These are phyloP conservation scores for Ascoidea tarda DNA, from an alignment of 805 yeast species.

Conservation along the genomic window DNA sequence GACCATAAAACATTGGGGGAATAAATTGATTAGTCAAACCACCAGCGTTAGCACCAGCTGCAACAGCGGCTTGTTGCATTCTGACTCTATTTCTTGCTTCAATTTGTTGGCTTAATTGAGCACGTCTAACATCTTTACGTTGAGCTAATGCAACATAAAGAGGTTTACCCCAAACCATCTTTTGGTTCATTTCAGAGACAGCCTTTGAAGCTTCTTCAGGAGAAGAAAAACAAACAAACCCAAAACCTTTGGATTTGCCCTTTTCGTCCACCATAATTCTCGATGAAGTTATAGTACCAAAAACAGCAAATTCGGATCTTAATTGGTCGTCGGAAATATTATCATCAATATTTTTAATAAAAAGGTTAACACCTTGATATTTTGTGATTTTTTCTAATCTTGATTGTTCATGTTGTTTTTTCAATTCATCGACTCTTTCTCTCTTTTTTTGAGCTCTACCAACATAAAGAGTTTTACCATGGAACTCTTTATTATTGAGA, in stretches of 20 bases:
- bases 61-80: slow-evolving; percentile 81
- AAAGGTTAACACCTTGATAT: slow-evolving; percentile 96
- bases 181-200: slow-evolving; percentile 95
- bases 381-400: slow-evolving; percentile 84
- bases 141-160: slow-evolving; percentile 97
- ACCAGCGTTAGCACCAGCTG: slow-evolving; percentile 24
- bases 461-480: slow-evolving; percentile 79
- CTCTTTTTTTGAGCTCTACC: slow-evolving; percentile 99
- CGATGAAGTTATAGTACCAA: slow-evolving; percentile 91
- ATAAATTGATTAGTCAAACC: slow-evolving; percentile 82
- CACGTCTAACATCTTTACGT: slow-evolving; percentile 94
- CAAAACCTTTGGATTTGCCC: slow-evolving; percentile 96
- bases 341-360: slow-evolving; percentile 94
- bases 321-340: slow-evolving; percentile 81
- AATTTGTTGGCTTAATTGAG: slow-evolving; percentile 94
- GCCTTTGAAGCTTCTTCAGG: slow-evolving; percentile 99
- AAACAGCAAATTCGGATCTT: slow-evolving; percentile 83
- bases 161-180: slow-evolving; percentile 90
- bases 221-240: slow-evolving; percentile 93
- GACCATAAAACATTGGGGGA: slow-evolving; percentile 72
- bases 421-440: slow-evolving; percentile 93
- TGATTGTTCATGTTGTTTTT: slow-evolving; percentile 84
- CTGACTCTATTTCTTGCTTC: slow-evolving; percentile 98
- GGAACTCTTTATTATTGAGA: slow-evolving; percentile 75
- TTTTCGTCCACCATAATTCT: slow-evolving; percentile 91